These are phyloP conservation scores for Paecilomyces formosus DNA, from an alignment of 2,329 filamentous ascomycete species.

Conservation along the genomic window DNA sequence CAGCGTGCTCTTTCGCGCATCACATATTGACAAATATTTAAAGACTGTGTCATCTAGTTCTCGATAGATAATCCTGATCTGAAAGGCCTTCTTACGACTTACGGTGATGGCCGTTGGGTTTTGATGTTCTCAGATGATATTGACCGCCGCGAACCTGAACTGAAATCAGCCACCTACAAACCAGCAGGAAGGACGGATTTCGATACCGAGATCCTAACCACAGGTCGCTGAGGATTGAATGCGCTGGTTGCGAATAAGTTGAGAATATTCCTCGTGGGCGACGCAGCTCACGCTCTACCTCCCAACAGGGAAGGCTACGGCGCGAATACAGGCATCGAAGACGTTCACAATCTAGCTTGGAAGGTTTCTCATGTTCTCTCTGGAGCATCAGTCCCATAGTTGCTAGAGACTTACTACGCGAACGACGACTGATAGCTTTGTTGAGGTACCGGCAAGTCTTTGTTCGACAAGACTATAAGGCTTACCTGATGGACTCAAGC, in stretches of 20 bases:
- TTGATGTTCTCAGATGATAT: conserved; percentile 16
- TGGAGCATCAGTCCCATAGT: not conserved
- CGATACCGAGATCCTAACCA: conserved; percentile 25
- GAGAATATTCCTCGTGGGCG: conserved; percentile 26
- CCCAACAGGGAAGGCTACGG: conserved; percentile 23
- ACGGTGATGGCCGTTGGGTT: conserved; percentile 17
- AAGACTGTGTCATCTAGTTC: conserved; percentile 8
- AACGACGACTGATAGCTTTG: conserved; percentile 28
- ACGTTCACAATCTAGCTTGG: conserved; percentile 20
- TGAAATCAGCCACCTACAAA: conserved; percentile 12
- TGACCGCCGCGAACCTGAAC: conserved; percentile 14
- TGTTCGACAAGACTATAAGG: conserved; percentile 14
- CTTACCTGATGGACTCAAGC: conserved; percentile 5
- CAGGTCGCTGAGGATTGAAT: conserved; percentile 24
- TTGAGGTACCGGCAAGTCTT: conserved; percentile 19
- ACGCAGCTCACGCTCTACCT: conserved; percentile 23
- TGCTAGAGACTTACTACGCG: conserved; percentile 30
- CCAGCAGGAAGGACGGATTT: conserved; percentile 22
- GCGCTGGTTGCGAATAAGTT: conserved; percentile 21
- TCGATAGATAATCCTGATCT: conserved; percentile 15
- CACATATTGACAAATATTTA: not conserved
- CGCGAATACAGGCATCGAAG: conserved; percentile 28
- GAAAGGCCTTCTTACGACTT: conserved; percentile 15
- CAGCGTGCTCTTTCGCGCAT: conserved; percentile 11
- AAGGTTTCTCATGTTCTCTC: not conserved